Conservation (phyloP, 129 eudicot genomes). For the Centrapalus pauciflorus region DNA sequence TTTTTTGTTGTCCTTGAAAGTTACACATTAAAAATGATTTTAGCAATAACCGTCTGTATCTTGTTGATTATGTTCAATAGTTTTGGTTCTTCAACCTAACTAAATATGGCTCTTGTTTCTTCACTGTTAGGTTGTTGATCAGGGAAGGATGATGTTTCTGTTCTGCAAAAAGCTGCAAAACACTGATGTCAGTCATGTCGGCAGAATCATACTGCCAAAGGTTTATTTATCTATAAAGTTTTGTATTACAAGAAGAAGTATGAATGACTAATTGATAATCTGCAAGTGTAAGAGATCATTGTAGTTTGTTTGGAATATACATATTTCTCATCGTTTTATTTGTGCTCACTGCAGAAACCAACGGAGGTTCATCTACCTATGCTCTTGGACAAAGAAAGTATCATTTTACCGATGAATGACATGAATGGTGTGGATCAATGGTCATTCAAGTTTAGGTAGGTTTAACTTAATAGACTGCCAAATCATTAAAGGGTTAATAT, state of each 20-base stretch:
- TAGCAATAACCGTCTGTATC: too few species aligned
- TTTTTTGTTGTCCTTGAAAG: too few species aligned
- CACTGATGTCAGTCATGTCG: slow-evolving; percentile 60
- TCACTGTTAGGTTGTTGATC: slow-evolving; percentile 38
- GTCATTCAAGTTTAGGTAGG: slow-evolving; percentile 73
- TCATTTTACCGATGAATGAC: slow-evolving; percentile 50
- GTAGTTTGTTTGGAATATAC: neutral
- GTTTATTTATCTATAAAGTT: slow-evolving; percentile 26
- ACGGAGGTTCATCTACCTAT: slow-evolving; percentile 67
- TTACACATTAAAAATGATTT: too few species aligned
- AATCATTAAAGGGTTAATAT: too few species aligned
- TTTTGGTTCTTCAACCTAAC: neutral
- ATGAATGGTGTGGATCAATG: slow-evolving; percentile 66
- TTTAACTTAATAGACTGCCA: neutral
- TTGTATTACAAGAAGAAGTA: neutral
- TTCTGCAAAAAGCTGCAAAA: slow-evolving; percentile 74
- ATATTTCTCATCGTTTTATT: slow-evolving; percentile 13
- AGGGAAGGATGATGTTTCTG: slow-evolving; percentile 43
- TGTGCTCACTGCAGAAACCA: slow-evolving; percentile 44
- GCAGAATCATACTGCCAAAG: slow-evolving; percentile 85
- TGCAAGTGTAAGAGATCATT: neutral
- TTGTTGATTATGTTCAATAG: too few species aligned
- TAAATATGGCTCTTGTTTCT: neutral
- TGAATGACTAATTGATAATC: slow-evolving; percentile 1
- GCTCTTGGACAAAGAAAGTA: slow-evolving; percentile 48